phyloP scores from a whole-genome alignment of 305 asterid genomes.

The Fraxinus xanthoxyloides region DNA sequence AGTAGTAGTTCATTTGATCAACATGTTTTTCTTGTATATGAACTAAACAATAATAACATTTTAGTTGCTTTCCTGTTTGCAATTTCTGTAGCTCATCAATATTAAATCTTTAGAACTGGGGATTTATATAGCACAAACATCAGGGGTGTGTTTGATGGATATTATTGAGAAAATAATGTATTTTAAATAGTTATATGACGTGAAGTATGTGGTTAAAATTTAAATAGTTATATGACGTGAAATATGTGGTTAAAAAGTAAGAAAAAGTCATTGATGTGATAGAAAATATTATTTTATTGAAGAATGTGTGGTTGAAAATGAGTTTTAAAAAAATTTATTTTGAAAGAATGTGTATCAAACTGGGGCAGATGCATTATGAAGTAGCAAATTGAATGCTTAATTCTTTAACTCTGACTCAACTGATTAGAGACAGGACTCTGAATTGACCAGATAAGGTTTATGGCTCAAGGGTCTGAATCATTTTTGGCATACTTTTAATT shows the following conservation, averaged over 20 bases:
- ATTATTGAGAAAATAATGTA: too few species aligned
- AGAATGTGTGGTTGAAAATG: too few species aligned
- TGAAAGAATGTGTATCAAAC: too few species aligned
- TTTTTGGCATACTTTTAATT: not conserved
- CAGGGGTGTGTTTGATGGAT: not conserved
- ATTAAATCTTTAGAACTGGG: not conserved
- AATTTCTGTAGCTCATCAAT: not conserved
- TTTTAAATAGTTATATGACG: too few species aligned
- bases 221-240: too few species aligned
- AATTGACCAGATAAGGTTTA: not conserved
- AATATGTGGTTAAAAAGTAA: too few species aligned
- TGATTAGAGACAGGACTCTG: not conserved
- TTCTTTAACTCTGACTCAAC: not conserved
- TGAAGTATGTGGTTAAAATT: too few species aligned
- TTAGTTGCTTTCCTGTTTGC: not conserved
- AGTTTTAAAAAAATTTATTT: too few species aligned
- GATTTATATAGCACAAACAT: not conserved
- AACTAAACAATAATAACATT: not conserved
- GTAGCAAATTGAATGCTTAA: not conserved
- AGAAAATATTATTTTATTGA: too few species aligned
- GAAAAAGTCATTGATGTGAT: too few species aligned
- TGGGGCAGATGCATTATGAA: not conserved
- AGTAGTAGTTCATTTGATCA: not conserved
- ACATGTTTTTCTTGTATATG: not conserved
- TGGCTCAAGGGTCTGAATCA: not conserved